phyloP scores from a whole-genome alignment of 495 filamentous ascomycete species.

The Aspergillus indologenus region DNA sequence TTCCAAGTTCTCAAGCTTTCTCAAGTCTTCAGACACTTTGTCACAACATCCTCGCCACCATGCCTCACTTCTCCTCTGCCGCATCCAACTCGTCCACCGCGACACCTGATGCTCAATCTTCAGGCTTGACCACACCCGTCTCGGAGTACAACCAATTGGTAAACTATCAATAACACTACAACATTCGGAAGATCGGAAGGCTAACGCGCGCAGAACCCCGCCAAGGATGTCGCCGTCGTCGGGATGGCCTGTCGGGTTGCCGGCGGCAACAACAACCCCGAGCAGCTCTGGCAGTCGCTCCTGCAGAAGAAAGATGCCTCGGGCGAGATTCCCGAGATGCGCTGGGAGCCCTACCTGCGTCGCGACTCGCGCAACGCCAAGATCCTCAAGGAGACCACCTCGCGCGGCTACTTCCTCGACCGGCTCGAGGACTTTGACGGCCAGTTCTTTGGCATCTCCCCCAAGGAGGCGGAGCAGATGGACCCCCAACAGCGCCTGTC shows the following conservation, averaged over 20 bases:
- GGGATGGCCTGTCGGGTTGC: constrained; percentile 42
- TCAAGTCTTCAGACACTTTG: too few species aligned
- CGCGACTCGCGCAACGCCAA: constrained; percentile 29
- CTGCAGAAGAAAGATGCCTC: constrained; percentile 31
- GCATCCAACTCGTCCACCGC: too few species aligned
- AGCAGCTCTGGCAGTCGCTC: constrained; percentile 50
- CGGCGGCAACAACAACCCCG: constrained; percentile 39
- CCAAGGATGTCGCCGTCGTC: constrained; percentile 33
- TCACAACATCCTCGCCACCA: too few species aligned
- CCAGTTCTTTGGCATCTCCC: constrained; percentile 13
- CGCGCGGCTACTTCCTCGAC: constrained; percentile 32
- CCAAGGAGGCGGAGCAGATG: constrained; percentile 23
- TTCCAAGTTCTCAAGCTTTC: too few species aligned
- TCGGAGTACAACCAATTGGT: too few species aligned
- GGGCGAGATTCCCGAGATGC: constrained; percentile 24
- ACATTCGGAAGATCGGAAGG: too few species aligned
- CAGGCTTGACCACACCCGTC: too few species aligned
- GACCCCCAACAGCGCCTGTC: constrained; percentile 45
- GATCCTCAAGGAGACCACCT: constrained; percentile 23
- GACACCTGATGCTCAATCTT: too few species aligned
- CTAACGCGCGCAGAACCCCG: too few species aligned
- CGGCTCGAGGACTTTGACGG: constrained; percentile 34
- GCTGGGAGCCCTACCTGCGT: constrained; percentile 35
- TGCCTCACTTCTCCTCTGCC: too few species aligned
- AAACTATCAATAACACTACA: too few species aligned